Evolutionary conservation across 768 basidiomycete genomes (phyloP).

Genomic region (Russula dissimulans): DNA sequence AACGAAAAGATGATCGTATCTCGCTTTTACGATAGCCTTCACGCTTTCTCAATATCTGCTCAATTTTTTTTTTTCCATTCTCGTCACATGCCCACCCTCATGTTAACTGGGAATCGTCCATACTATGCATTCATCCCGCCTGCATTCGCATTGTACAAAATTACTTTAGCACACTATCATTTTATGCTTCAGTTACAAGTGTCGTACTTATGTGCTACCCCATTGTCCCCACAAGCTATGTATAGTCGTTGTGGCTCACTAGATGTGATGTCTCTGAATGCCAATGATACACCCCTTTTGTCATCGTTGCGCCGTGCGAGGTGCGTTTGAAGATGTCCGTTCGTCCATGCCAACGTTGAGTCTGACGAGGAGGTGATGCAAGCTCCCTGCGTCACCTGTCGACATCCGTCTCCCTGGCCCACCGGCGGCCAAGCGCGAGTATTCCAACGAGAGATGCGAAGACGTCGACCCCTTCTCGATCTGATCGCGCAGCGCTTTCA

Average conservation of each 20-base stretch:
- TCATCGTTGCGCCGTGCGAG: neutral
- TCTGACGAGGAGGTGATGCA: conserved; percentile 19
- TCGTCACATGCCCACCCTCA: conserved; percentile 2
- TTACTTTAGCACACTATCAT: conserved; percentile 12
- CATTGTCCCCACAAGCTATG: neutral
- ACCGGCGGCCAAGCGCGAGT: conserved; percentile 11
- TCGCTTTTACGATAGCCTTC: neutral
- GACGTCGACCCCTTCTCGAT: conserved; percentile 38
- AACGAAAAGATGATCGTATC: neutral
- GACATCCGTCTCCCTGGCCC: conserved; percentile 8
- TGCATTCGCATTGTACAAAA: conserved; percentile 17
- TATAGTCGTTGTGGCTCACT: conserved; percentile 7
- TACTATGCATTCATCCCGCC: conserved; percentile 13
- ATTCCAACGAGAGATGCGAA: conserved; percentile 17
- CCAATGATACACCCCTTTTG: neutral
- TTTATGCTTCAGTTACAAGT: conserved; percentile 18
- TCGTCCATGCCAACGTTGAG: conserved; percentile 11
- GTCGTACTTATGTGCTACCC: neutral
- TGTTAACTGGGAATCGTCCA: conserved; percentile 12
- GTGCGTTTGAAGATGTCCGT: neutral
- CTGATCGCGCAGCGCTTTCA: conserved; percentile 43
- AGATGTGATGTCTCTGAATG: conserved; percentile 7
- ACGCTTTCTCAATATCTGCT: conserved; percentile 12
- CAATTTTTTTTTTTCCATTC: conserved; percentile 18
- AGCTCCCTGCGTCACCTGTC: conserved; percentile 13